Evolutionary conservation across 495 filamentous ascomycete species (phyloP).

Genomic region (Trichocladium uniseriatum): DNA sequence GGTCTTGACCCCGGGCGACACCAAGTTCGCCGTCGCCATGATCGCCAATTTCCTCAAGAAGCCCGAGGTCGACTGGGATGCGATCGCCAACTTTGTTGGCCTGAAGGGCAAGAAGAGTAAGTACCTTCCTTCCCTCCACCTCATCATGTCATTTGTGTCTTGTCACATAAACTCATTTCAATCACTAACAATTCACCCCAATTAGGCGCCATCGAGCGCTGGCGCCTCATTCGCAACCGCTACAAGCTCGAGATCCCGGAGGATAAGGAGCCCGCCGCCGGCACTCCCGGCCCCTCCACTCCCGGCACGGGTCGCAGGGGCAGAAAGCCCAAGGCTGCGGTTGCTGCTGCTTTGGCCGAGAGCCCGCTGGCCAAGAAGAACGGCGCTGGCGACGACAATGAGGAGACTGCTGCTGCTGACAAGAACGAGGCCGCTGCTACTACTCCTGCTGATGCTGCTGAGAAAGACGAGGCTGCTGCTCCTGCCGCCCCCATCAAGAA

Average conservation of each 20-base stretch:
- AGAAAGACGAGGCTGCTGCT: not conserved
- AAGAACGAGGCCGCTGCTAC: not conserved
- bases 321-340: not conserved
- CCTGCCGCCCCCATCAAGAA: not conserved
- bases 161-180: too few relatives aligned
- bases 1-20: not conserved
- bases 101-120: constrained; percentile 1
- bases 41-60: constrained; percentile 1
- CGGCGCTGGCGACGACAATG: too few relatives aligned
- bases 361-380: too few relatives aligned
- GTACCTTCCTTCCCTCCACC: not conserved
- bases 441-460: not conserved
- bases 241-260: not conserved
- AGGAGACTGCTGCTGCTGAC: too few relatives aligned
- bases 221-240: constrained; percentile 8
- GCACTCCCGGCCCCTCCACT: not conserved
- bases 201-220: constrained; percentile 6
- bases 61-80: constrained; percentile 9
- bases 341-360: too few relatives aligned
- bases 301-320: not conserved
- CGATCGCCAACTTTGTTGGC: not conserved
- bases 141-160: not conserved
- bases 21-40: constrained; percentile 1
- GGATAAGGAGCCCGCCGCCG: not conserved
- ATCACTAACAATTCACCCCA: not conserved